phyloP scores from a whole-genome alignment of 2,329 filamentous ascomycete species.

The Pestalotiopsis sp. region DNA sequence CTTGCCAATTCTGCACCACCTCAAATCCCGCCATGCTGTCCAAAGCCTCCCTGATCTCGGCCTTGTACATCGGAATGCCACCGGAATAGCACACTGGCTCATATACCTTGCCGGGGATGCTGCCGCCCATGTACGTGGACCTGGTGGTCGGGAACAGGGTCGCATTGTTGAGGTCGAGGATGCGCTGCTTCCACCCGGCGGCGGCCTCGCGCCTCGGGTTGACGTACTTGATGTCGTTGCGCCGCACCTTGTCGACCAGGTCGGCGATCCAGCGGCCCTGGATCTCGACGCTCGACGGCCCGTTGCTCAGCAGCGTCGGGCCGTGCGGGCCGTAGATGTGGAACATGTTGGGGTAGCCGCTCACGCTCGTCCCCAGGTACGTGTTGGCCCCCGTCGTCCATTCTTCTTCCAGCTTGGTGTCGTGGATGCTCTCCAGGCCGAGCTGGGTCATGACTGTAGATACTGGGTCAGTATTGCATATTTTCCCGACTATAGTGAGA shows the following conservation, averaged over 20 bases:
- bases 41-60: conserved; percentile 6
- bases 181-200: conserved; percentile 48
- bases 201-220: conserved; percentile 48
- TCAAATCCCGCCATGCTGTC: conserved; percentile 11
- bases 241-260: conserved; percentile 48
- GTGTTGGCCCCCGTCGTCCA: conserved; percentile 35
- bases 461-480: neutral
- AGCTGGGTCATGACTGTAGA: conserved; percentile 23
- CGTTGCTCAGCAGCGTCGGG: conserved; percentile 58
- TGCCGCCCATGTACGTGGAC: conserved; percentile 59
- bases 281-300: conserved; percentile 53
- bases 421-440: conserved; percentile 42
- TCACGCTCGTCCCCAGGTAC: conserved; percentile 45
- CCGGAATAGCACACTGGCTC: conserved; percentile 53
- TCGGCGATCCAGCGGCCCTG: conserved; percentile 60
- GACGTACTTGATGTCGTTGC: conserved; percentile 49
- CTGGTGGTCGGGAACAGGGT: conserved; percentile 50
- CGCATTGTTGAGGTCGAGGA: conserved; percentile 46
- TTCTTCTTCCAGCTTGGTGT: conserved; percentile 38
- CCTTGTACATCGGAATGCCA: conserved; percentile 38
- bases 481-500: accelerated
- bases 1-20: conserved; percentile 1
- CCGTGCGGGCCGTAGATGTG: conserved; percentile 58
- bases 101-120: conserved; percentile 52
- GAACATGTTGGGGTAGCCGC: conserved; percentile 33